These are phyloP conservation scores for Selaginella moellendorffii DNA, from an alignment of 75 land plant genomes.

Conservation along the genomic window DNA sequence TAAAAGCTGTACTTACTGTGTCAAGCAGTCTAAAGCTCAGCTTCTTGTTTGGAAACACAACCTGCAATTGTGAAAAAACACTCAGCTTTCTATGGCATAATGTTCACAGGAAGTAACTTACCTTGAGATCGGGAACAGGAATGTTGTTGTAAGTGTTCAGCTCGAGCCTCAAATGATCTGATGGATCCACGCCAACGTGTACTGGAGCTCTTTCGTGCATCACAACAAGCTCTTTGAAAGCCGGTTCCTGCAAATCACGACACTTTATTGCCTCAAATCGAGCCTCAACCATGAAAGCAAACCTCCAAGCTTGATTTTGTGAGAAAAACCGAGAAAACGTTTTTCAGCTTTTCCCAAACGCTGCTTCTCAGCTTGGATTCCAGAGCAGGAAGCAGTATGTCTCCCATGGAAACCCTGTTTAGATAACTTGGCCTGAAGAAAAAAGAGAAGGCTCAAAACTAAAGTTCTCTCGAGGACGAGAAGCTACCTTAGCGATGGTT, in stretches of 20 bases:
- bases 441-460: neutral
- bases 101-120: conserved; percentile 10
- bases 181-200: conserved; percentile 12
- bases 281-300: neutral
- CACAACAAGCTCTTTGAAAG: conserved; percentile 76
- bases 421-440: conserved; percentile 46
- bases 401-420: conserved; percentile 61
- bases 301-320: conserved; percentile 59
- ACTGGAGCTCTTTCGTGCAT: conserved; percentile 30
- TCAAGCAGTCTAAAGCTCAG: conserved; percentile 85
- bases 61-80: conserved; percentile 29
- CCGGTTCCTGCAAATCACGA: conserved; percentile 57
- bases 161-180: conserved; percentile 31
- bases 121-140: conserved; percentile 90
- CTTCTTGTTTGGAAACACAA: conserved; percentile 87
- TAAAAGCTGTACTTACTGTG: conserved; percentile 30
- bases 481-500: conserved; percentile 40
- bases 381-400: conserved; percentile 83
- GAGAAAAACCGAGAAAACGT: conserved; percentile 50
- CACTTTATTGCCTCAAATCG: conserved; percentile 1
- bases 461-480: no score
- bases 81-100: neutral
- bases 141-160: conserved; percentile 72
- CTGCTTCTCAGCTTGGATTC: conserved; percentile 52
- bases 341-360: conserved; percentile 47